phyloP scores from a whole-genome alignment of 352 stramenopile genomes.

The Globisporangium okanoganense region DNA sequence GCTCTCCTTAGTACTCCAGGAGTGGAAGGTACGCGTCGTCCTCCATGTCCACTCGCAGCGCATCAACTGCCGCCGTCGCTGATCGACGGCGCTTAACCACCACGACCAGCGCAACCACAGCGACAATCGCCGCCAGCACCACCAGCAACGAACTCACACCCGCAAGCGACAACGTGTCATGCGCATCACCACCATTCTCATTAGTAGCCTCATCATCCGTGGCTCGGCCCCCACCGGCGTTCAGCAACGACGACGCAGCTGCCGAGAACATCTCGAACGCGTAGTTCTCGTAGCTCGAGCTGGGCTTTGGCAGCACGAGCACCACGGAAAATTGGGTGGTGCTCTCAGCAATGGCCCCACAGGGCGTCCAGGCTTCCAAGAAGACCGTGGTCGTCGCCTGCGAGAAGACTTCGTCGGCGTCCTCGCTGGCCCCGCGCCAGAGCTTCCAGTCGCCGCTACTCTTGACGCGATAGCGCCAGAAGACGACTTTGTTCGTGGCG shows the following conservation, averaged over 20 bases:
- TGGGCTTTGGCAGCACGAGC: conserved; percentile 46
- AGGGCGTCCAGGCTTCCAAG: conserved; percentile 57
- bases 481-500: conserved; percentile 37
- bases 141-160: not conserved
- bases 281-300: conserved; percentile 2
- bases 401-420: conserved; percentile 25
- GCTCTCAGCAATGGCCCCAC: conserved; percentile 26
- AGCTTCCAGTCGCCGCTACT: conserved; percentile 35
- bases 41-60: conserved; percentile 15
- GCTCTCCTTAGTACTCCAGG: conserved; percentile 23
- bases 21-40: conserved; percentile 62
- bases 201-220: conserved; percentile 14
- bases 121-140: conserved; percentile 25
- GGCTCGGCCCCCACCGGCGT: conserved; percentile 10
- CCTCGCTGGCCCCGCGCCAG: conserved; percentile 20
- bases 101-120: conserved; percentile 39
- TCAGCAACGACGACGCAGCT: not conserved
- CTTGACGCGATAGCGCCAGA: conserved; percentile 58
- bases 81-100: conserved; percentile 21
- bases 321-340: conserved; percentile 39
- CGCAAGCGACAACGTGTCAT: not conserved
- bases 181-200: conserved; percentile 17
- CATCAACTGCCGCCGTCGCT: conserved; percentile 6
- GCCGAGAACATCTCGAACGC: conserved; percentile 4
- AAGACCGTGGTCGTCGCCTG: conserved; percentile 35